Evolutionary conservation across 768 basidiomycete genomes (phyloP), one percentile per base, ranked within the genome.

Genomic region (Tephrocybe sp.): DNA sequence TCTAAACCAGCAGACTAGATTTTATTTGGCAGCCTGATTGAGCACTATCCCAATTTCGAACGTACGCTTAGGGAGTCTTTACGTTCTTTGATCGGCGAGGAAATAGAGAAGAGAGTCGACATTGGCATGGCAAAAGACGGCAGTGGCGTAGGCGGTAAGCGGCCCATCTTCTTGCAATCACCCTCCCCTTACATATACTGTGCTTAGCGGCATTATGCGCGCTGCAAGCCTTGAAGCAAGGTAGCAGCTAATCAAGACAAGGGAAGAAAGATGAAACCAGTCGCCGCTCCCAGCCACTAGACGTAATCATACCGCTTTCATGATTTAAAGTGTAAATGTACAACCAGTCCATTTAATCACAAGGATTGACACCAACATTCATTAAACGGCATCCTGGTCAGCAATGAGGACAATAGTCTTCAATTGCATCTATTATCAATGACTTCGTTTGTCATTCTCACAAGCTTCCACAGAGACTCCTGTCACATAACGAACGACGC

Each of bases 91-190:
- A 82, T 98, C 2, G 96, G 96, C 2, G 74, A 81, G 34, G 84
- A 90, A 26, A 84, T 90, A 6, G 93, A 95, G 73, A 75, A 82
- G 61, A 74, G 83, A 25, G 84, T 97, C 0, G 79, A 86, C 43
- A 90, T 98, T 60, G 96, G 93, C 32, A 66, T 98, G 65, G 97
- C 97, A 3, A 98, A 97, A 68, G 97, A 99, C 60, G 97, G 97
- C 11, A 95, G 92, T 62, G 97, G 96, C 32, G 93, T 94, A 36
- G 97, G 97, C 64, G 96, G 95, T 97, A 68, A 72, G 88, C 68
- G 30, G 43, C 15, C 33, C 46, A 26, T 34, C 39, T 51, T 14
- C 15, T 33, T 41, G 39, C 54, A 34, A 53, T 51, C 40, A 58
- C 46, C 11, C 8, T 45, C 26, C 15, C 25, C 51, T 51, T 28